These are phyloP conservation scores for Geosmithia putterillii DNA, from an alignment of 2,329 filamentous ascomycete genomes.

Conservation along the genomic window DNA sequence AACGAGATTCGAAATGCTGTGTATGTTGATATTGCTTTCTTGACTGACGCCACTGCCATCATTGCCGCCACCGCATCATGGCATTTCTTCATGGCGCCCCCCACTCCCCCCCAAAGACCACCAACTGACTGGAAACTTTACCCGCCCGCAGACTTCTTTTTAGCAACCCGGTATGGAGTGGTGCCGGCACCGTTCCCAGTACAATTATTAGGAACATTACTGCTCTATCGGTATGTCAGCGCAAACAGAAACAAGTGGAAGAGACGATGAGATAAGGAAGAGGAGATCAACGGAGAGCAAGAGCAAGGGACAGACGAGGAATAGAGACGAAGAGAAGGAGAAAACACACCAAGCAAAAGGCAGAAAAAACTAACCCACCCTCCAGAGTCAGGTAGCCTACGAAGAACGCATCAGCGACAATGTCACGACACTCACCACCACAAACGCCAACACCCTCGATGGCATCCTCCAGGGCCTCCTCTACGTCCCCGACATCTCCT, in stretches of 20 bases:
- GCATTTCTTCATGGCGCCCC: too few species aligned
- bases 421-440: constrained; percentile 65
- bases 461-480: constrained; percentile 64
- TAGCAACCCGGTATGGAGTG: constrained; percentile 44
- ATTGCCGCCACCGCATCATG: neutral
- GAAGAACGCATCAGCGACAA: constrained; percentile 39
- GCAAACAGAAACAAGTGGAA: neutral
- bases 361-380: too few species aligned
- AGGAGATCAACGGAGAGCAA: too few species aligned
- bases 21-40: constrained; percentile 21
- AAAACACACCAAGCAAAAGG: too few species aligned
- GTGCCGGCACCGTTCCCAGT: constrained; percentile 34
- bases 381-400: constrained; percentile 37
- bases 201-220: constrained; percentile 46
- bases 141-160: constrained; percentile 38
- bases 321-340: too few species aligned
- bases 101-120: neutral
- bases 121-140: neutral
- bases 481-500: constrained; percentile 64
- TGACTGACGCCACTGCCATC: neutral
- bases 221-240: constrained; percentile 35
- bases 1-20: constrained; percentile 37
- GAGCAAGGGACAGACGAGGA: too few species aligned
- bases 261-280: too few species aligned
- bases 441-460: constrained; percentile 45